Conservation (phyloP, 75 land plant species). For the Cryptomeria japonica region DNA sequence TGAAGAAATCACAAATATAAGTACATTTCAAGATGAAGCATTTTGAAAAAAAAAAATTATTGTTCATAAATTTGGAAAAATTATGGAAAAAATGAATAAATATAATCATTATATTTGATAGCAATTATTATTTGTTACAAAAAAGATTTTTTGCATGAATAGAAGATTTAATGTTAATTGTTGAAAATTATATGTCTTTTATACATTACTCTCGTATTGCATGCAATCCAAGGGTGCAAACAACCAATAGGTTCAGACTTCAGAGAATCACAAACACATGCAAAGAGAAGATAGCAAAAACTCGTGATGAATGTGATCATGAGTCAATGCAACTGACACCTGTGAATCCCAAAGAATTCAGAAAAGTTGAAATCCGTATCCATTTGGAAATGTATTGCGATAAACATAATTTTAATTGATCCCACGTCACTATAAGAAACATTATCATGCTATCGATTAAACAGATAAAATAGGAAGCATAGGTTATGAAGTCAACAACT, state of each 20-base stretch:
- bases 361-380: background rate
- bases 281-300: background rate
- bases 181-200: background rate
- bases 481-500: background rate
- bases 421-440: background rate
- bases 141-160: background rate
- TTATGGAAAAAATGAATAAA: no score
- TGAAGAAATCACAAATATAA: background rate
- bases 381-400: background rate
- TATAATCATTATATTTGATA: background rate
- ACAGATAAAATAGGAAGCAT: background rate
- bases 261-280: background rate
- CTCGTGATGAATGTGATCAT: background rate
- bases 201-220: background rate
- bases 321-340: background rate
- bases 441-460: background rate
- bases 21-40: background rate
- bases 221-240: background rate
- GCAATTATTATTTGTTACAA: background rate
- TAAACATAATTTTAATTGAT: background rate
- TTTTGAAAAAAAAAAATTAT: background rate
- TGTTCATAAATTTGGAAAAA: background rate
- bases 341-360: background rate
- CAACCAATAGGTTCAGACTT: background rate
- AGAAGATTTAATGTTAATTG: background rate